These are phyloP conservation scores for Fusarium hainanense DNA, from an alignment of 2,329 filamentous ascomycete species.

Conservation along the genomic window DNA sequence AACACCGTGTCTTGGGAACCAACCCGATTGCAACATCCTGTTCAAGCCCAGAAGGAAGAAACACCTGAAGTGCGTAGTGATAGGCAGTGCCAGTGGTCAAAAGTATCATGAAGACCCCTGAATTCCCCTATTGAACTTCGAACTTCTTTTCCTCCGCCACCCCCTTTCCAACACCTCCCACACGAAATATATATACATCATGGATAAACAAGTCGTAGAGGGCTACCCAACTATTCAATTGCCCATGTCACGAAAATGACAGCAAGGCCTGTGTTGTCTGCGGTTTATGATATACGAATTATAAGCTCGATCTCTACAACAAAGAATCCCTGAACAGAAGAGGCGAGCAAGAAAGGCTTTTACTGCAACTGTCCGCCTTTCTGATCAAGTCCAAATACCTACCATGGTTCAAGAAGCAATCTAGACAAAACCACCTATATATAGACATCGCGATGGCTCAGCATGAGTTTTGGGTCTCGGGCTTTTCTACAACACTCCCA, in stretches of 20 bases:
- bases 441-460: neutral
- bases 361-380: neutral
- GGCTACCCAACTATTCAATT: neutral
- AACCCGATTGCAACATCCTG: neutral
- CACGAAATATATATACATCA: neutral
- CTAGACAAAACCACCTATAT: neutral
- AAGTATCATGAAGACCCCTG: fast-evolving
- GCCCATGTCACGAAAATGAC: no score
- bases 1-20: neutral
- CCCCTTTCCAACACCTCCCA: neutral
- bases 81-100: neutral
- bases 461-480: neutral
- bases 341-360: neutral
- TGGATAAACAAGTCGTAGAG: neutral
- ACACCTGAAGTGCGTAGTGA: fast-evolving
- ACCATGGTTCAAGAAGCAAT: neutral
- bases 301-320: neutral
- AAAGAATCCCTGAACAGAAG: neutral
- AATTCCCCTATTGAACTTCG: neutral
- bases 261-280: neutral
- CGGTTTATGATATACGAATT: neutral
- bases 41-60: neutral
- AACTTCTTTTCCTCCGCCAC: neutral
- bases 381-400: neutral
- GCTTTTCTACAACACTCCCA: neutral